These are phyloP conservation scores for Clarireedia hainanense DNA, from an alignment of 2,329 filamentous ascomycete species.

Conservation along the genomic window DNA sequence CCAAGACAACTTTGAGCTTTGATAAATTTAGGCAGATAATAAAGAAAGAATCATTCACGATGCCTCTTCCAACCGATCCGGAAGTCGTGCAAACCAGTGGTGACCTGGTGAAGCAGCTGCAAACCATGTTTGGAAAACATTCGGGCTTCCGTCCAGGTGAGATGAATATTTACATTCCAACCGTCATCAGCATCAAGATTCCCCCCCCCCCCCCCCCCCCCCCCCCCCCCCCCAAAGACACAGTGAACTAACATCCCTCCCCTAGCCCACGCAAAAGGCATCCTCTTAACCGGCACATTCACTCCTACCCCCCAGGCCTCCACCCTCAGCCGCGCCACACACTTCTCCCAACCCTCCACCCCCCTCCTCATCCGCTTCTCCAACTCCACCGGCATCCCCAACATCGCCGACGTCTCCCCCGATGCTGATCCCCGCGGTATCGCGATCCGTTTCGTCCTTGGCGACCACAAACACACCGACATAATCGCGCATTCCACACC, in stretches of 20 bases:
- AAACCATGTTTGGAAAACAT: constrained; percentile 6
- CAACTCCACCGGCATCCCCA: constrained; percentile 42
- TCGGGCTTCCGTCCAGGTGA: constrained; percentile 4
- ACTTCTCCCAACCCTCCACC: constrained; percentile 39
- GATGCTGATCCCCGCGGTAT: constrained; percentile 42
- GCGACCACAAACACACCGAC: constrained; percentile 44
- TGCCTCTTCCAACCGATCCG: constrained; percentile 8
- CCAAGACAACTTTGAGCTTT: no score
- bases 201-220: no score
- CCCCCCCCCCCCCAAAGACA: background rate
- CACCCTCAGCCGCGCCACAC: constrained; percentile 38
- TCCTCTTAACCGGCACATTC: constrained; percentile 44
- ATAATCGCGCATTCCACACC: constrained; percentile 45
- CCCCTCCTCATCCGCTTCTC: constrained; percentile 41
- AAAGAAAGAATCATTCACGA: background rate
- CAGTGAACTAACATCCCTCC: background rate
- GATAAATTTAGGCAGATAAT: background rate
- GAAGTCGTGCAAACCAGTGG: constrained; percentile 3
- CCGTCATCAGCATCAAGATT: background rate
- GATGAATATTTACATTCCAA: background rate
- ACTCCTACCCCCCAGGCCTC: constrained; percentile 37
- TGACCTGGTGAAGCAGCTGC: background rate
- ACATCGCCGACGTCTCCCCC: constrained; percentile 40
- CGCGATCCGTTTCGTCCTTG: constrained; percentile 40
- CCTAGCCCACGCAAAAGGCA: constrained; percentile 44